phyloP scores from a whole-genome alignment of 495 filamentous ascomycete species.

The Tirmania nivea region DNA sequence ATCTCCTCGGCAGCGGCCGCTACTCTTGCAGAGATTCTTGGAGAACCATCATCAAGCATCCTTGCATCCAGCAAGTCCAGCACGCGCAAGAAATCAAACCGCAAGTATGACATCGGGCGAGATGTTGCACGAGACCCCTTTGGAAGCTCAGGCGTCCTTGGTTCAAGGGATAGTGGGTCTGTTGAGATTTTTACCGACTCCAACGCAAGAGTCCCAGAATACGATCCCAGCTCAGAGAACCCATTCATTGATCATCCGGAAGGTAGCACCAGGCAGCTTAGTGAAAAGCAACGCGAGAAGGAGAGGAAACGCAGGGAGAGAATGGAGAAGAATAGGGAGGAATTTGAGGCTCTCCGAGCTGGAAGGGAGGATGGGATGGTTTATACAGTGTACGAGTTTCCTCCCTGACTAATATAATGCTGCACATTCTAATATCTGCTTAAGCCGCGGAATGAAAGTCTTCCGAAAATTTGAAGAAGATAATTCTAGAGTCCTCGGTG shows the following conservation, averaged over 20 bases:
- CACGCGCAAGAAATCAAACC: constrained; percentile 33
- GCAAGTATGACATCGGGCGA: constrained; percentile 41
- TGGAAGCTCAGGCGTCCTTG: not conserved
- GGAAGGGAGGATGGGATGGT: constrained; percentile 51
- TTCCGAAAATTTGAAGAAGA: constrained; percentile 43
- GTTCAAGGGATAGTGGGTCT: constrained; percentile 21
- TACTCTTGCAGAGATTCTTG: constrained; percentile 39
- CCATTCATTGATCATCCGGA: constrained; percentile 41
- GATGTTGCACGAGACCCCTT: constrained; percentile 13
- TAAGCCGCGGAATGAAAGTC: constrained; percentile 73
- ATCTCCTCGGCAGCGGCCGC: constrained; percentile 31
- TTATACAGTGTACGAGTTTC: constrained; percentile 58
- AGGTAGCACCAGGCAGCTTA: constrained; percentile 20
- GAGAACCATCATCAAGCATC: constrained; percentile 27
- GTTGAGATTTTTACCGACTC: constrained; percentile 83
- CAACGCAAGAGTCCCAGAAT: constrained; percentile 58
- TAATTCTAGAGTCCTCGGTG: constrained; percentile 24
- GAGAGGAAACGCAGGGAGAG: constrained; percentile 27
- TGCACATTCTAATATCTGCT: constrained; percentile 2
- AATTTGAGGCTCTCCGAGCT: constrained; percentile 29
- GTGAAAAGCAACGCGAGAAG: constrained; percentile 21
- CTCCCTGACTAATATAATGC: not conserved
- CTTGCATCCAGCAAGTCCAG: constrained; percentile 35
- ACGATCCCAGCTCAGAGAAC: constrained; percentile 43
- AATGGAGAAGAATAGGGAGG: constrained; percentile 29